Conservation (phyloP, 768 basidiomycete species). For the Hortiboletus campestris region DNA sequence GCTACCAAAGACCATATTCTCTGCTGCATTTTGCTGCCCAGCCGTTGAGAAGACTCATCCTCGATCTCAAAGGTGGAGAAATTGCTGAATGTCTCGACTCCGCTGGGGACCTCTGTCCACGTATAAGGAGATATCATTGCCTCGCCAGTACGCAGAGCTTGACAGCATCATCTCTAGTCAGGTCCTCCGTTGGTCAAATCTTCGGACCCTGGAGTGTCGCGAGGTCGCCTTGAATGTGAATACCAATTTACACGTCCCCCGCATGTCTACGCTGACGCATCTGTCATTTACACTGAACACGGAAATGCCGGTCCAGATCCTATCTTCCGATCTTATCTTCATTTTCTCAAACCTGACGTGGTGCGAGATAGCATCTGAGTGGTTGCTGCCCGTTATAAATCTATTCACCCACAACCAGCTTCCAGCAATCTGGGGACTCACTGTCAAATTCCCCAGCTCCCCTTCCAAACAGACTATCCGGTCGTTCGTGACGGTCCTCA, state of each 20-base stretch:
- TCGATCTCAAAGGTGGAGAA: neutral
- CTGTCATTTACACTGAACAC: neutral
- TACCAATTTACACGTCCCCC: neutral
- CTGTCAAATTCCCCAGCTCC: neutral
- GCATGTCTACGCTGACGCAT: neutral
- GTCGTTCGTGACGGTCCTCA: neutral
- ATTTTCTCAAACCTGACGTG: neutral
- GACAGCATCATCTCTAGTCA: neutral
- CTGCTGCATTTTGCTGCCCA: neutral
- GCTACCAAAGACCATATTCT: neutral
- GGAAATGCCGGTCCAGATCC: neutral
- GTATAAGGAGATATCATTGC: neutral
- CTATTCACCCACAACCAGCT: neutral
- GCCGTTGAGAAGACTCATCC: neutral
- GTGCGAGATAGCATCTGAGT: neutral
- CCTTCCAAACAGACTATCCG: neutral
- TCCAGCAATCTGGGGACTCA: neutral
- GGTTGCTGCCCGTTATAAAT: neutral
- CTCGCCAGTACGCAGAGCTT: neutral
- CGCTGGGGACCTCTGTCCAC: neutral
- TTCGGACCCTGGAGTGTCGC: neutral
- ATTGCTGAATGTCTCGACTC: neutral
- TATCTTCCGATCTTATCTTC: neutral
- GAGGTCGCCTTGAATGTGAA: neutral
- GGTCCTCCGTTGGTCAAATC: constrained; percentile 1